A percentile compares a stretch with the other conserved stretches of the same genome.
Conservation (phyloP, 805 yeast species). For the Yueomyces sinensis region DNA sequence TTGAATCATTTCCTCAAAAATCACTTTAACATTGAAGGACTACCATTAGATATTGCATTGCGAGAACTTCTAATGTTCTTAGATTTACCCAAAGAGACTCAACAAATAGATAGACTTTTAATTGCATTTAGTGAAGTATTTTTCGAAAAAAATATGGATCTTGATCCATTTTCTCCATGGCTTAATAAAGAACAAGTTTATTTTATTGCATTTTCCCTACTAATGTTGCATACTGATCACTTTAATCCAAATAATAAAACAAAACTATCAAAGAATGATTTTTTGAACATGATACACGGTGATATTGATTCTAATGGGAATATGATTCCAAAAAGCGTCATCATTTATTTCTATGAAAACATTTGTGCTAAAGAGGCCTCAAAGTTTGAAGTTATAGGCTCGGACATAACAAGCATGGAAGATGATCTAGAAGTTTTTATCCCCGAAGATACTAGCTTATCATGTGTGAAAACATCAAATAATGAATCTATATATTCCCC, state of each 20-base stretch:
- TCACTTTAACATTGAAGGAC: slow-evolving; percentile 35
- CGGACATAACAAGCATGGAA: too few relatives aligned
- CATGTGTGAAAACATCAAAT: too few relatives aligned
- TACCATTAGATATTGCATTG: slow-evolving; percentile 55
- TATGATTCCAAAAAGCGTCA: slow-evolving; percentile 27
- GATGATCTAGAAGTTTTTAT: too few relatives aligned
- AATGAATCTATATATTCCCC: too few relatives aligned
- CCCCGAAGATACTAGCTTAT: too few relatives aligned
- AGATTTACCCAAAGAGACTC: slow-evolving; percentile 58
- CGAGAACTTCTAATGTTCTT: slow-evolving; percentile 44
- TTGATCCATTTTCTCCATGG: slow-evolving; percentile 16
- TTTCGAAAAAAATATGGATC: slow-evolving; percentile 21
- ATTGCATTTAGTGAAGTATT: slow-evolving; percentile 44
- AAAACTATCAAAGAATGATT: slow-evolving; percentile 56
- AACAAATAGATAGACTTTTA: slow-evolving; percentile 60
- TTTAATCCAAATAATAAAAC: slow-evolving; percentile 54
- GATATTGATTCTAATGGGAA: slow-evolving; percentile 20
- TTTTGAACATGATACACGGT: slow-evolving; percentile 33
- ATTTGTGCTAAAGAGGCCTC: slow-evolving; percentile 46
- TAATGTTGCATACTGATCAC: slow-evolving; percentile 63
- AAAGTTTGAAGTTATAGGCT: slow-evolving; percentile 9
- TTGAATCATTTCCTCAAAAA: slow-evolving; percentile 16
- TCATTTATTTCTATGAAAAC: slow-evolving; percentile 54
- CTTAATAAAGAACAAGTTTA: slow-evolving; percentile 40
- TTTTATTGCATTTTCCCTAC: slow-evolving; percentile 47